Evolutionary conservation across 768 basidiomycete genomes (phyloP).

Genomic region (Amanita muscaria): DNA sequence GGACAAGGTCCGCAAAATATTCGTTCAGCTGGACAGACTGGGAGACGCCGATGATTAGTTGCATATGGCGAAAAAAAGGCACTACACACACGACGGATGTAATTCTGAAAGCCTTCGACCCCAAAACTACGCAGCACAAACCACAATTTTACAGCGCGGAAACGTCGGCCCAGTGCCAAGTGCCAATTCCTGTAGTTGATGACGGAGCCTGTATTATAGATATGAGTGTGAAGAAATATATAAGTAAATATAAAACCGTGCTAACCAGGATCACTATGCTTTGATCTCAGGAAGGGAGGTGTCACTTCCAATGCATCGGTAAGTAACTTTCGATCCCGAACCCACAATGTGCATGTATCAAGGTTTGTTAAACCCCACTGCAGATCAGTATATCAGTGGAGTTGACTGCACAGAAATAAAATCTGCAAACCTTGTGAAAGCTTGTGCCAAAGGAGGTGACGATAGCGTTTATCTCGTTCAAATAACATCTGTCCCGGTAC

Average conservation of each 20-base stretch:
- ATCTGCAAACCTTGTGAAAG: conserved; percentile 67
- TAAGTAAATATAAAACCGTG: neutral
- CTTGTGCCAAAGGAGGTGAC: conserved; percentile 83
- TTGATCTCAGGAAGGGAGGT: conserved; percentile 73
- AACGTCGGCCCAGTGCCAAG: conserved; percentile 74
- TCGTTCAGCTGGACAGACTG: conserved; percentile 59
- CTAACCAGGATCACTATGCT: conserved; percentile 66
- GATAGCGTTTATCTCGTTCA: conserved; percentile 66
- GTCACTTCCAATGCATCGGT: conserved; percentile 83
- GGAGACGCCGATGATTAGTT: neutral
- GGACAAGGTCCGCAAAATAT: conserved; percentile 49
- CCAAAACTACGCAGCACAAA: conserved; percentile 85
- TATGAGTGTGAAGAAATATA: too few relatives aligned
- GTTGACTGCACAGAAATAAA: neutral
- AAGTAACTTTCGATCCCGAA: conserved; percentile 62
- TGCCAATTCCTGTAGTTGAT: conserved; percentile 92
- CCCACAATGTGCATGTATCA: conserved; percentile 74
- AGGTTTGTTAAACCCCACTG: conserved; percentile 91
- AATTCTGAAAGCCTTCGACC: conserved; percentile 64
- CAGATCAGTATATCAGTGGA: neutral
- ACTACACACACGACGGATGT: conserved; percentile 64
- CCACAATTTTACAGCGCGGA: conserved; percentile 88
- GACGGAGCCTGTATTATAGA: conserved; percentile 67
- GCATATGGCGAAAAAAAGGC: too few relatives aligned
- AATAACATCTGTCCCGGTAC: conserved; percentile 46